These are phyloP conservation scores for Puccinia horiana DNA, from an alignment of 1,284 basidiomycete genomes.

Conservation along the genomic window DNA sequence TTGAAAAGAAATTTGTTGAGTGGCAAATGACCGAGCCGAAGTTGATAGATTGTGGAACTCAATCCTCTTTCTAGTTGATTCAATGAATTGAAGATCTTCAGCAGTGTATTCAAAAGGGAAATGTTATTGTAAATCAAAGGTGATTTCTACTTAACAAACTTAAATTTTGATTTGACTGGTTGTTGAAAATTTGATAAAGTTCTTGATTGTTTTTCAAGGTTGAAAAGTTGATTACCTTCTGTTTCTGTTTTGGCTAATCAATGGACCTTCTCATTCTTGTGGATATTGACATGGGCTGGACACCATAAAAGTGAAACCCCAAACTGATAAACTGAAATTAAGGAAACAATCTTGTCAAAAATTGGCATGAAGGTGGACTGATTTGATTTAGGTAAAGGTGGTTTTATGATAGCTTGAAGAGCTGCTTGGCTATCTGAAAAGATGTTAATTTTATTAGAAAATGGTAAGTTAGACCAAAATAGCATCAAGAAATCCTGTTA, in stretches of 20 bases:
- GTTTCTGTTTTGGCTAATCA: no score
- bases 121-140: background rate
- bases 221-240: background rate
- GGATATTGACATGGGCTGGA: background rate
- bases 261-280: background rate
- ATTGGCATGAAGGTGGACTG: background rate
- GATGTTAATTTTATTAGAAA: background rate
- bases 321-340: background rate
- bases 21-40: background rate
- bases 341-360: background rate
- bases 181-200: background rate
- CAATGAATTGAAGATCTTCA: background rate
- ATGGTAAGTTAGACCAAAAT: background rate
- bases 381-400: background rate
- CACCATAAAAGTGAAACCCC: background rate
- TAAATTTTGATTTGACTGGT: constrained; percentile 1
- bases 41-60: constrained; percentile 5
- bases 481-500: background rate
- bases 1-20: background rate
- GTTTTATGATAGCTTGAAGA: background rate
- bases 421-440: background rate
- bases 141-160: background rate
- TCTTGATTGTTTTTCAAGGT: background rate
- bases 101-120: background rate
- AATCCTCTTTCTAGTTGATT: background rate